Percentiles rank a stretch among this genome's conserved stretches.
phyloP scores from a whole-genome alignment of 768 basidiomycete genomes.

The Hysterangium stoloniferum region DNA sequence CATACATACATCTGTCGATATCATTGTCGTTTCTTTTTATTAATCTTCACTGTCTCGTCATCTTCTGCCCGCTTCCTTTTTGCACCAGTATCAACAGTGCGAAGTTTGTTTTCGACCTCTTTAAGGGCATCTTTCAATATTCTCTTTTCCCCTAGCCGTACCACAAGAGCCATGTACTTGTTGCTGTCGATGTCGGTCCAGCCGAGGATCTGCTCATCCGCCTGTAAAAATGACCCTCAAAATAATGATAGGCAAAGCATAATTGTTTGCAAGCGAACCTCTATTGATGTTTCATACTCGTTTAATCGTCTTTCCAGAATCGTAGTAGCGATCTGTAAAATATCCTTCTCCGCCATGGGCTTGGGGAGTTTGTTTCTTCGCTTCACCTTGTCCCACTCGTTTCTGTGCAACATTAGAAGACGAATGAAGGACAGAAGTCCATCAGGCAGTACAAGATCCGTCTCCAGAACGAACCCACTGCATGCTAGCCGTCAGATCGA shows the following conservation, averaged over 20 bases:
- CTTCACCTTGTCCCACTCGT: conserved; percentile 53
- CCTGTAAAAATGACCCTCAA: conserved; percentile 7
- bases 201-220: conserved; percentile 12
- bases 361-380: conserved; percentile 70
- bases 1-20: no score
- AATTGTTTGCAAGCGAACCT: conserved; percentile 35
- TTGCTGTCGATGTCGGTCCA: conserved; percentile 20
- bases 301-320: conserved; percentile 44
- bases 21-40: background rate
- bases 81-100: background rate
- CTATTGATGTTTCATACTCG: conserved; percentile 50
- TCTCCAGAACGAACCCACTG: conserved; percentile 52
- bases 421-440: conserved; percentile 58
- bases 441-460: conserved; percentile 36
- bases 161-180: conserved; percentile 55
- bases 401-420: conserved; percentile 46
- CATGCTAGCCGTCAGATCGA: background rate
- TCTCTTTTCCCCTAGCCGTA: conserved; percentile 74
- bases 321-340: conserved; percentile 39
- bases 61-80: background rate
- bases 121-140: conserved; percentile 37
- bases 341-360: conserved; percentile 44
- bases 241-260: conserved; percentile 1
- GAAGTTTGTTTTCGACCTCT: background rate
- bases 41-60: background rate